phyloP scores from a whole-genome alignment of 148 eudicot species.

The Cornus florida region DNA sequence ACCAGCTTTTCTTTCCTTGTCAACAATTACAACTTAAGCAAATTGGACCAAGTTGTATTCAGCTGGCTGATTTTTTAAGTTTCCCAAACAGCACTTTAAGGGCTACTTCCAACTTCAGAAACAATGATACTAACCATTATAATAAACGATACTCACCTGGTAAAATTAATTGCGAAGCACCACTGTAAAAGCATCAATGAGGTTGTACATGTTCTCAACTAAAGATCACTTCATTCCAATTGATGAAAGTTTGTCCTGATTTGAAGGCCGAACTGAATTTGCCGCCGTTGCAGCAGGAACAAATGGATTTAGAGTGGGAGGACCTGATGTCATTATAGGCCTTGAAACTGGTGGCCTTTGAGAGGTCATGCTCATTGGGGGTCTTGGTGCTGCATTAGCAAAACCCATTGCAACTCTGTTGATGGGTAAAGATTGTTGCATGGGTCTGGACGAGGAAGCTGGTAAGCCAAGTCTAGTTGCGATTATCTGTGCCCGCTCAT shows the following conservation, averaged over 20 bases:
- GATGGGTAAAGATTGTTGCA: constrained; percentile 51
- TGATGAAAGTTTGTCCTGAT: constrained; percentile 35
- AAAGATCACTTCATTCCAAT: constrained; percentile 27
- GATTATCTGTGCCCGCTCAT: constrained; percentile 86
- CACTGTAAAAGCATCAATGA: constrained; percentile 4
- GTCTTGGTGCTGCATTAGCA: constrained; percentile 53
- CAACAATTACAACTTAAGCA: not conserved
- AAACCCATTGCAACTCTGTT: constrained; percentile 55
- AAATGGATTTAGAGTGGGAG: constrained; percentile 33
- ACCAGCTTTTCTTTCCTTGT: not conserved
- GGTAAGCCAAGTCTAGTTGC: constrained; percentile 76
- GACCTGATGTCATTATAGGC: constrained; percentile 51
- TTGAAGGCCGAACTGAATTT: constrained; percentile 47
- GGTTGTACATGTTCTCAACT: not conserved
- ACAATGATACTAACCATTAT: not conserved
- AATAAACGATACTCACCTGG: constrained; percentile 23
- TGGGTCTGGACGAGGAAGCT: constrained; percentile 53
- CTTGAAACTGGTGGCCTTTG: constrained; percentile 72
- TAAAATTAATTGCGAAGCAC: constrained; percentile 1
- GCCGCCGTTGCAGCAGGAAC: constrained; percentile 40
- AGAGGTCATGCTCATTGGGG: constrained; percentile 53
- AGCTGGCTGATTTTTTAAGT: not conserved
- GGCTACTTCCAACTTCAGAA: constrained; percentile 9
- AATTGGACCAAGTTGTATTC: not conserved
- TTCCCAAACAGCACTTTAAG: constrained; percentile 5